These are phyloP conservation scores for Talaromyces trachyspermus DNA, from an alignment of 495 filamentous ascomycete genomes.

Conservation along the genomic window DNA sequence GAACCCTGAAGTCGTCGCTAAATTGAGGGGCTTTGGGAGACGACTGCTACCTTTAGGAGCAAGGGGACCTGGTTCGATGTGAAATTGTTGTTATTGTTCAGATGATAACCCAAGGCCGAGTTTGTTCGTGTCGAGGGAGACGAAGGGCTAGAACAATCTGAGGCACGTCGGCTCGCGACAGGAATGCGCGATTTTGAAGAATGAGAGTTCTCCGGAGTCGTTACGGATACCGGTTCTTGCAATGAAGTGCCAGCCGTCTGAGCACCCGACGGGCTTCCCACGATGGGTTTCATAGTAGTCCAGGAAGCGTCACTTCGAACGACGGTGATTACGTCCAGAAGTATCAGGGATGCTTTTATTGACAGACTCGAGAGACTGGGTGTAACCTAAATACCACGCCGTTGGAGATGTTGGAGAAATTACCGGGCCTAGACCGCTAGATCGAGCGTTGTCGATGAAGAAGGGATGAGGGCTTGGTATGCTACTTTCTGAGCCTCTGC, in stretches of 20 bases:
- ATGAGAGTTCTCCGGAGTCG: conserved; percentile 26
- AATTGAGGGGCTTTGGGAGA: conserved; percentile 35
- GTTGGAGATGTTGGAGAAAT: conserved; percentile 45
- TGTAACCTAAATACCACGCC: conserved; percentile 47
- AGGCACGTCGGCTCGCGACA: conserved; percentile 43
- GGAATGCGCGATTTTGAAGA: conserved; percentile 54
- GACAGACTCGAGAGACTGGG: conserved; percentile 41
- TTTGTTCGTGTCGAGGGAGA: conserved; percentile 36
- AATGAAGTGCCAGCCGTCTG: conserved; percentile 38
- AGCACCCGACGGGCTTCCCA: conserved; percentile 20
- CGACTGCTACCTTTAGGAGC: conserved; percentile 40
- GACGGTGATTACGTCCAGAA: conserved; percentile 31
- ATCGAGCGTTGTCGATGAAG: conserved; percentile 30
- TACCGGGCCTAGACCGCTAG: conserved; percentile 20
- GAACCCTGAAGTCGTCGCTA: conserved; percentile 18
- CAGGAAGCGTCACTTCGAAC: conserved; percentile 40
- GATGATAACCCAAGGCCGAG: conserved; percentile 34
- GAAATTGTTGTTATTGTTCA: conserved; percentile 7
- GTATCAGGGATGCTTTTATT: conserved; percentile 22
- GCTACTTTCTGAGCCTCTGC: conserved; percentile 48
- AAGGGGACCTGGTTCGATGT: conserved; percentile 19
- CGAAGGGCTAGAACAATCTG: conserved; percentile 34
- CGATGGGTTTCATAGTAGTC: conserved; percentile 18
- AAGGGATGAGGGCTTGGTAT: conserved; percentile 46
- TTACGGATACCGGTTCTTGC: conserved; percentile 19